Evolutionary conservation across 108 stramenopile genomes (phyloP).

Genomic region (Mayamaea pseudoterrestris): DNA sequence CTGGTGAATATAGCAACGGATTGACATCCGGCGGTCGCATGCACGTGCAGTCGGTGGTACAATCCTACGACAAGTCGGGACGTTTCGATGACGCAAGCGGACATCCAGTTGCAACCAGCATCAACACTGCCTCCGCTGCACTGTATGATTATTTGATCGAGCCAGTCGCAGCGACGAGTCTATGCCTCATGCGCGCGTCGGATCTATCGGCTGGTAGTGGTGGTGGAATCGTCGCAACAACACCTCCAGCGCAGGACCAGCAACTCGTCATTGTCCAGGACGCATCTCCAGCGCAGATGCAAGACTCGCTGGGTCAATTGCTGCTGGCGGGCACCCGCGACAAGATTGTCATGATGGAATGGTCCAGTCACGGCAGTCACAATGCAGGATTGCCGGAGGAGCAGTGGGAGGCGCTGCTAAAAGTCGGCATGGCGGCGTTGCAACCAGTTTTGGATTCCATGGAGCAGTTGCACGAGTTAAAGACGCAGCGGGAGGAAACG

Average conservation of each 20-base stretch:
- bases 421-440: no score
- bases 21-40: conserved; percentile 24
- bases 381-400: no score
- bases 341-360: conserved; percentile 44
- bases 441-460: no score
- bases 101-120: conserved; percentile 45
- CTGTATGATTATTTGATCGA: conserved; percentile 38
- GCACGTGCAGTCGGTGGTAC: conserved; percentile 7
- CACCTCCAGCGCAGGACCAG: no score
- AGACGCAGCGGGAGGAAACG: no score
- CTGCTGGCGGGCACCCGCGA: conserved; percentile 50
- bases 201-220: conserved; percentile 24
- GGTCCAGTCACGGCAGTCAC: conserved; percentile 5
- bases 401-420: no score
- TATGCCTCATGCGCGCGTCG: conserved; percentile 22
- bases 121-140: conserved; percentile 76
- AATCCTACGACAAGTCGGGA: conserved; percentile 4
- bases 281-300: conserved; percentile 9
- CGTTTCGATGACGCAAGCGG: conserved; percentile 14
- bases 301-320: conserved; percentile 9
- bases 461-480: no score
- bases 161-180: conserved; percentile 45
- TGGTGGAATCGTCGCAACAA: conserved; percentile 12
- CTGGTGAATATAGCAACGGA: no score
- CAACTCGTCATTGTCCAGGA: conserved; percentile 12